These are phyloP conservation scores for Cicer judaicum DNA, from an alignment of 306 rosid genomes.

Conservation along the genomic window DNA sequence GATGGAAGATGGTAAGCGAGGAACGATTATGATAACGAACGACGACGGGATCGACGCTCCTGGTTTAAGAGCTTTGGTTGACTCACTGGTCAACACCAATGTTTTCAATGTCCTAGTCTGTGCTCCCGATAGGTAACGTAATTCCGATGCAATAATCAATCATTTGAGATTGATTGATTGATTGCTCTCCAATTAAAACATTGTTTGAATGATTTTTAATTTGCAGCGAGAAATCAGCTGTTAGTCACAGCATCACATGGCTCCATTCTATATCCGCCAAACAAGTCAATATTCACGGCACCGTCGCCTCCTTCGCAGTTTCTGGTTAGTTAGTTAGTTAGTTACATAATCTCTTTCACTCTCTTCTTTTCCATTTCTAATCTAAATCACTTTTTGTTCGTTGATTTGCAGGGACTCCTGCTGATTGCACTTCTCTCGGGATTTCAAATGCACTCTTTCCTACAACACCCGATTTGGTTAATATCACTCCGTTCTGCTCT, in stretches of 20 bases:
- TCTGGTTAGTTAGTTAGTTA: slow-evolving; percentile 54
- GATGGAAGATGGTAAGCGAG: slow-evolving; percentile 55
- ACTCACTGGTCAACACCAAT: slow-evolving; percentile 64
- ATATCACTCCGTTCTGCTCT: background rate
- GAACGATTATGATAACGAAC: slow-evolving; percentile 81
- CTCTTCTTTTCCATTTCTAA: background rate
- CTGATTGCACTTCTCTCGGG: slow-evolving; percentile 92
- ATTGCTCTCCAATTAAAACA: background rate
- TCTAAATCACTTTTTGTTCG: slow-evolving; percentile 13
- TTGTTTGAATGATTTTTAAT: no score
- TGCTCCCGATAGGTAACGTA: slow-evolving; percentile 78
- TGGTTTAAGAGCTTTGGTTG: slow-evolving; percentile 81
- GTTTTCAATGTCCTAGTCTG: slow-evolving; percentile 73
- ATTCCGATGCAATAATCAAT: no score
- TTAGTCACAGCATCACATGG: slow-evolving; percentile 86
- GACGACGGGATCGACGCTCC: slow-evolving; percentile 97
- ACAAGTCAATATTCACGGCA: slow-evolving; percentile 67
- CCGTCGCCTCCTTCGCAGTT: slow-evolving; percentile 67
- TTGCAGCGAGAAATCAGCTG: slow-evolving; percentile 82
- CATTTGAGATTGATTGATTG: background rate
- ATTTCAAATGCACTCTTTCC: slow-evolving; percentile 78
- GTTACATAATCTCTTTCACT: background rate
- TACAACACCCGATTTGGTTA: slow-evolving; percentile 74
- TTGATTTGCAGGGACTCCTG: slow-evolving; percentile 83
- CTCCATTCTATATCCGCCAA: slow-evolving; percentile 69